These are phyloP conservation scores for Mycena crocata DNA, from an alignment of 768 basidiomycete genomes.

Conservation along the genomic window DNA sequence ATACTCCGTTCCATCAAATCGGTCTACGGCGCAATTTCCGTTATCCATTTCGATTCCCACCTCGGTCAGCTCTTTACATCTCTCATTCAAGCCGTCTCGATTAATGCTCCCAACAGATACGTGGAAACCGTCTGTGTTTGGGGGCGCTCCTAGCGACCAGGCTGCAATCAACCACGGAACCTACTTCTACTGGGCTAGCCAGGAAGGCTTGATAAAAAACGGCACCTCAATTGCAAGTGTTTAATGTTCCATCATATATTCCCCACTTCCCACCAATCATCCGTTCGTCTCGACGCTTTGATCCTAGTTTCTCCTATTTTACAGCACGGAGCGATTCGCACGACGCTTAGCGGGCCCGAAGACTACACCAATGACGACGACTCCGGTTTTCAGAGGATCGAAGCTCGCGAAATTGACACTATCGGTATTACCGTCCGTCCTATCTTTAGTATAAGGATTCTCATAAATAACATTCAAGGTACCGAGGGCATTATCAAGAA, in stretches of 20 bases:
- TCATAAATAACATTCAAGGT: constrained; percentile 50
- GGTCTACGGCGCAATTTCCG: constrained; percentile 82
- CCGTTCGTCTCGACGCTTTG: constrained; percentile 56
- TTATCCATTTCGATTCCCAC: constrained; percentile 91
- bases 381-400: constrained; percentile 85
- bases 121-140: constrained; percentile 82
- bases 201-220: constrained; percentile 83
- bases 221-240: constrained; percentile 88
- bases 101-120: constrained; percentile 57
- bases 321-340: constrained; percentile 89
- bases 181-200: constrained; percentile 91
- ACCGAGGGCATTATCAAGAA: constrained; percentile 82
- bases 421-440: constrained; percentile 74
- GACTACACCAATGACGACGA: constrained; percentile 84
- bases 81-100: constrained; percentile 31
- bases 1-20: constrained; percentile 76
- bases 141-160: constrained; percentile 76
- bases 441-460: no score
- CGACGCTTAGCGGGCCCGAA: constrained; percentile 80
- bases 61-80: constrained; percentile 50
- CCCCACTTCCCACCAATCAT: constrained; percentile 33
- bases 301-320: constrained; percentile 76
- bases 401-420: constrained; percentile 87
- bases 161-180: constrained; percentile 89
- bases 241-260: constrained; percentile 41